These are phyloP conservation scores for Haplosporangium sp. DNA, from an alignment of 371 early-diverging fungal genomes.

Conservation along the genomic window DNA sequence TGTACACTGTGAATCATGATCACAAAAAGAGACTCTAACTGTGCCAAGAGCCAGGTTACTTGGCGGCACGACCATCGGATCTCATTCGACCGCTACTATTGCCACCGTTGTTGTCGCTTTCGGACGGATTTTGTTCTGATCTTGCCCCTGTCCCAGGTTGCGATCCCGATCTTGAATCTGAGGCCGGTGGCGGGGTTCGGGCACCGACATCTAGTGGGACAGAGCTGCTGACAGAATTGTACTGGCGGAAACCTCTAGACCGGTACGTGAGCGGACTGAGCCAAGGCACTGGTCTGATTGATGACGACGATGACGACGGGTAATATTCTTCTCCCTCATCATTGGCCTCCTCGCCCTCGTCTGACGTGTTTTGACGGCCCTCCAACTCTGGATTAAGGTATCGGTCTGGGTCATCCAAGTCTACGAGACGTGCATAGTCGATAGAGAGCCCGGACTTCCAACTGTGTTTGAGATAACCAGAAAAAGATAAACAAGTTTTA, in stretches of 20 bases:
- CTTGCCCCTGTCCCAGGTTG: not conserved
- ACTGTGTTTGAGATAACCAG: too few relatives aligned
- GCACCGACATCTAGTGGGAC: constrained; percentile 13
- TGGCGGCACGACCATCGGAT: too few relatives aligned
- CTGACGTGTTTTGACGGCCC: not conserved
- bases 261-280: constrained; percentile 7
- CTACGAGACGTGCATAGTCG: constrained; percentile 43
- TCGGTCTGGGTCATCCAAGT: constrained; percentile 29
- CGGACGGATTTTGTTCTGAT: too few relatives aligned
- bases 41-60: too few relatives aligned
- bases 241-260: constrained; percentile 15
- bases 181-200: not conserved
- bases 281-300: not conserved
- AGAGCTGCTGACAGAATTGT: constrained; percentile 7
- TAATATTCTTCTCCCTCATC: constrained; percentile 54
- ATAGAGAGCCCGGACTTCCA: constrained; percentile 49
- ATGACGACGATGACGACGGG: constrained; percentile 5
- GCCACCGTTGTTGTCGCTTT: too few relatives aligned
- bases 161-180: not conserved
- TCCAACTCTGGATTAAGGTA: not conserved
- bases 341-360: constrained; percentile 30
- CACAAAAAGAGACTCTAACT: too few relatives aligned
- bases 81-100: too few relatives aligned
- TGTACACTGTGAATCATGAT: too few relatives aligned
- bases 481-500: too few relatives aligned